phyloP scores from a whole-genome alignment of 129 eudicot genomes.

The Lonicera japonica region DNA sequence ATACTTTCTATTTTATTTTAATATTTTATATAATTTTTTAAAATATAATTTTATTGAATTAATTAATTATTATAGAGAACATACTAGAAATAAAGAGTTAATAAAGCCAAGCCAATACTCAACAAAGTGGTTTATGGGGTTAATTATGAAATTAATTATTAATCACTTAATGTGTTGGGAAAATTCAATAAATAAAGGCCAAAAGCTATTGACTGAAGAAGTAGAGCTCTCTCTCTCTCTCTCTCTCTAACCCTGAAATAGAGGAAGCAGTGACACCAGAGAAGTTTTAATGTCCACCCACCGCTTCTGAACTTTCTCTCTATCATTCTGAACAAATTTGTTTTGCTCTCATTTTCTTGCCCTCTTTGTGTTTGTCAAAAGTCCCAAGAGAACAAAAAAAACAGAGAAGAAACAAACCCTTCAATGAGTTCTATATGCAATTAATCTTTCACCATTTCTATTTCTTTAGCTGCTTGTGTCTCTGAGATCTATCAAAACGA shows the following conservation, averaged over 20 bases:
- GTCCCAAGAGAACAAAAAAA: background rate
- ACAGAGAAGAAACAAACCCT: background rate
- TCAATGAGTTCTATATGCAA: background rate
- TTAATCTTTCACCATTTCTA: background rate
- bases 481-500: conserved; percentile 3
- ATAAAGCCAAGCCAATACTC: conserved; percentile 2
- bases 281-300: conserved; percentile 62
- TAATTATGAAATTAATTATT: background rate
- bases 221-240: conserved; percentile 4
- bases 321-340: conserved; percentile 4
- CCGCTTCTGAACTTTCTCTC: conserved; percentile 27
- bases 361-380: background rate
- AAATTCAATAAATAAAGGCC: conserved; percentile 31
- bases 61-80: no score
- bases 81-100: no score
- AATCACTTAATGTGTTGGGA: background rate
- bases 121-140: background rate
- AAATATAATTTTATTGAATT: no score
- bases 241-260: conserved; percentile 41
- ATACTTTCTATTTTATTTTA: no score
- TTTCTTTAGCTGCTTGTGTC: background rate
- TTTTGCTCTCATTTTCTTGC: conserved; percentile 8
- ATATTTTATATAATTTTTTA: no score
- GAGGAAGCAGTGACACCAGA: conserved; percentile 30
- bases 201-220: conserved; percentile 12